phyloP scores from a whole-genome alignment of 768 basidiomycete genomes.

The Porphyrellus cyaneotinctus region DNA sequence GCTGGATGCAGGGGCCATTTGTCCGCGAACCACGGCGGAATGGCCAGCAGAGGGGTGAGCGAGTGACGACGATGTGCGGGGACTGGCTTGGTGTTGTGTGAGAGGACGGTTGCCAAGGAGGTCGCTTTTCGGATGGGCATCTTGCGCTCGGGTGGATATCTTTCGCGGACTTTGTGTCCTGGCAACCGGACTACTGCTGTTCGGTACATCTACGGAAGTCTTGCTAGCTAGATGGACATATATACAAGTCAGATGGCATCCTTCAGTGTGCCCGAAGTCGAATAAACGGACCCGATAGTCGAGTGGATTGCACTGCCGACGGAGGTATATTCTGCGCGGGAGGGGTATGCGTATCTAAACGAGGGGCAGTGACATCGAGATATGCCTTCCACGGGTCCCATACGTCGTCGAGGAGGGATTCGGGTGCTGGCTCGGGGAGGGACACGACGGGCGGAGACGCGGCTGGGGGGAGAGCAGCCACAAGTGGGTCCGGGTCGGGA shows the following conservation, averaged over 20 bases:
- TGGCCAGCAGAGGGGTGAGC: constrained; percentile 1
- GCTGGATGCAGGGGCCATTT: constrained; percentile 4
- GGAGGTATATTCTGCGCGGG: background rate
- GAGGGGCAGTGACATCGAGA: background rate
- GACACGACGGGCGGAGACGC: constrained; percentile 15
- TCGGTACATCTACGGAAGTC: constrained; percentile 1
- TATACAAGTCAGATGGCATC: background rate
- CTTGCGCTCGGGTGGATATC: background rate
- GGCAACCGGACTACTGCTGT: constrained; percentile 15
- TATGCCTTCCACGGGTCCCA: constrained; percentile 27
- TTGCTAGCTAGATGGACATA: constrained; percentile 3
- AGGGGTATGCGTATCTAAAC: constrained; percentile 1
- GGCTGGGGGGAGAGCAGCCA: constrained; percentile 5
- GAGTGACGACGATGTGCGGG: background rate
- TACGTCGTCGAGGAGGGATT: background rate
- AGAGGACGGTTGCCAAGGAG: constrained; percentile 16
- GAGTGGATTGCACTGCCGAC: background rate
- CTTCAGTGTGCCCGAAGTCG: background rate
- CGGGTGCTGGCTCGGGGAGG: background rate
- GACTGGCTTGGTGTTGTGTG: constrained; percentile 1
- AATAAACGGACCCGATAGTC: constrained; percentile 16
- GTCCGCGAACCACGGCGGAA: constrained; percentile 27
- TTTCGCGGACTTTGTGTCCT: constrained; percentile 12
- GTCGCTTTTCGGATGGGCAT: constrained; percentile 9
- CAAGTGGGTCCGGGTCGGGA: constrained; percentile 18